phyloP scores from a whole-genome alignment of 164 flowering plant species.

The Protea cynaroides region DNA sequence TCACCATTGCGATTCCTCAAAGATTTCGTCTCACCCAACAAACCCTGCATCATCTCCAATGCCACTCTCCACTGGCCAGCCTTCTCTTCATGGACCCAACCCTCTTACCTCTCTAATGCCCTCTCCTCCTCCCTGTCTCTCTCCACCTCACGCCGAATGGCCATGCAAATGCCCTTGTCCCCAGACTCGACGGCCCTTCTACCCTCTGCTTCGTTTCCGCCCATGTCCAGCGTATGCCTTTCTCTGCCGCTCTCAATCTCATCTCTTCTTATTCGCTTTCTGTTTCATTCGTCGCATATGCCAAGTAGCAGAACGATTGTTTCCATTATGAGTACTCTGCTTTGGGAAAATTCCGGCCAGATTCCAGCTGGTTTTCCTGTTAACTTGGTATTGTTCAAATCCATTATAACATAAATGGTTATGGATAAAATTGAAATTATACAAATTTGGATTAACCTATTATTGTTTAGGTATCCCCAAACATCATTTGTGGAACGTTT shows the following conservation, averaged over 20 bases:
- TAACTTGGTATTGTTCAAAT: too few relatives aligned
- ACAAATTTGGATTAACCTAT: too few relatives aligned
- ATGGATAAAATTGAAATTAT: too few relatives aligned
- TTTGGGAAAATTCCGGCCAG: too few relatives aligned
- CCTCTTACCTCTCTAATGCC: slow-evolving; percentile 35
- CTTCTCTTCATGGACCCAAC: slow-evolving; percentile 37
- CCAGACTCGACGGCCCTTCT: slow-evolving; percentile 16
- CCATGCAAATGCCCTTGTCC: slow-evolving; percentile 46
- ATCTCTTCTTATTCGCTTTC: not conserved
- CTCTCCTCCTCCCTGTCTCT: slow-evolving; percentile 41
- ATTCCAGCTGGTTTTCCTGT: too few relatives aligned
- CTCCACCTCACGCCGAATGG: slow-evolving; percentile 57
- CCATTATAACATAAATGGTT: too few relatives aligned
- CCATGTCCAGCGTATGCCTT: slow-evolving; percentile 45
- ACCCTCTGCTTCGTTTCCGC: slow-evolving; percentile 74
- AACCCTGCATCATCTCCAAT: slow-evolving; percentile 80
- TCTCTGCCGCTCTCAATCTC: slow-evolving; percentile 24
- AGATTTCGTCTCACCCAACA: slow-evolving; percentile 62
- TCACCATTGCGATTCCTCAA: slow-evolving; percentile 68
- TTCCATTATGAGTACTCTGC: slow-evolving; percentile 58
- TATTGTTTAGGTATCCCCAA: too few relatives aligned
- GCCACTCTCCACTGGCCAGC: slow-evolving; percentile 81
- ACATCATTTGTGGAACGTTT: too few relatives aligned
- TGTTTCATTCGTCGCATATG: slow-evolving; percentile 50
- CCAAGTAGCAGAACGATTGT: slow-evolving; percentile 91